A percentile compares a stretch with the other conserved stretches of the same genome.
Conservation (phyloP, 495 filamentous ascomycete genomes). For the Tuber microsphaerosporum region DNA sequence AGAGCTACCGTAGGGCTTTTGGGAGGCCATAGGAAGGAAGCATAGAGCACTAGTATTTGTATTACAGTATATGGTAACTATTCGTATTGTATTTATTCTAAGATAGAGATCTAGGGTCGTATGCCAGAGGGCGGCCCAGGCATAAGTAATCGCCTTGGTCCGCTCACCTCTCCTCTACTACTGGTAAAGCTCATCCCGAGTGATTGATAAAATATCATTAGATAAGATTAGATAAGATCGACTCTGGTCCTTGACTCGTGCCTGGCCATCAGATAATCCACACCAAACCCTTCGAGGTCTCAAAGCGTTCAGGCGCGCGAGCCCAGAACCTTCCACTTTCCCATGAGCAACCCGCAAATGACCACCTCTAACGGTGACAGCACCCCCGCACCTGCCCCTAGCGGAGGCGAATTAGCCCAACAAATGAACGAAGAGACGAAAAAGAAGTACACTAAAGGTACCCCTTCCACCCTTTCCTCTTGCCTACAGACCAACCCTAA, state of each 20-base stretch:
- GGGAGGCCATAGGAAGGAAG: too few species aligned
- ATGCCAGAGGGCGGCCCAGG: too few species aligned
- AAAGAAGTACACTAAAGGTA: conserved; percentile 83
- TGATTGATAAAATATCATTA: not conserved
- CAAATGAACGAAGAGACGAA: conserved; percentile 83
- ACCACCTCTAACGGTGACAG: not conserved
- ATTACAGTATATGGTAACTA: too few species aligned
- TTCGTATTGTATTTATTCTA: too few species aligned
- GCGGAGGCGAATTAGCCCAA: conserved; percentile 21
- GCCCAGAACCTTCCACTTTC: not conserved
- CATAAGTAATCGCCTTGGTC: not conserved
- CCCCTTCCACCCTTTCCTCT: conserved; percentile 11
- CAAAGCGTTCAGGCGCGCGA: not conserved
- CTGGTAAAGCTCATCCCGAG: not conserved
- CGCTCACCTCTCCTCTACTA: not conserved
- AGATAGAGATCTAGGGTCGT: too few species aligned
- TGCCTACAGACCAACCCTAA: conserved; percentile 9
- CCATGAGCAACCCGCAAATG: not conserved
- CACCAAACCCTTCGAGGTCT: not conserved
- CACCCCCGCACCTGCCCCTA: not conserved
- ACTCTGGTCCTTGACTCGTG: not conserved
- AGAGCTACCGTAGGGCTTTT: too few species aligned
- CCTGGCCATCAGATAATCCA: not conserved
- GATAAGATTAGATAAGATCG: not conserved
- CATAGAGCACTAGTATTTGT: too few species aligned